Conservation (phyloP, 805 yeast genomes). For the Candida hungchunana region DNA sequence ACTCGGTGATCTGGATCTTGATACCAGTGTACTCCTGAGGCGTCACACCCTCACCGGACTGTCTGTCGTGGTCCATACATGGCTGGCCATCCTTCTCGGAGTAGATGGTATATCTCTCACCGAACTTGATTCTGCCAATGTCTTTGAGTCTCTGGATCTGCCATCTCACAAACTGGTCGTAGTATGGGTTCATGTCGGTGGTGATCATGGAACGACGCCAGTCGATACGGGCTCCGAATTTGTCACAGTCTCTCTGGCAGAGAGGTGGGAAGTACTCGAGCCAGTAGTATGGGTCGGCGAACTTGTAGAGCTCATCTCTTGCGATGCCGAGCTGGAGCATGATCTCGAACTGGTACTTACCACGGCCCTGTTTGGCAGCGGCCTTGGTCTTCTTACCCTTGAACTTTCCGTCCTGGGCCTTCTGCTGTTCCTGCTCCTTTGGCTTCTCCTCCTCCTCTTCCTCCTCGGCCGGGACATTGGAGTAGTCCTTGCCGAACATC, state of each 20-base stretch:
- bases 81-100: constrained; percentile 99
- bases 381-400: constrained; percentile 90
- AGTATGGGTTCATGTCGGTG: constrained; percentile 92
- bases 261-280: constrained; percentile 86
- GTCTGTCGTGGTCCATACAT: constrained; percentile 98
- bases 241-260: constrained; percentile 35
- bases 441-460: constrained; percentile 47
- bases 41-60: constrained; percentile 92
- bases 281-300: constrained; percentile 94
- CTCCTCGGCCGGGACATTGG: constrained; percentile 61
- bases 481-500: constrained; percentile 78
- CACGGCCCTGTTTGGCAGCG: constrained; percentile 87
- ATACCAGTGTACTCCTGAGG: constrained; percentile 96
- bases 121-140: constrained; percentile 89
- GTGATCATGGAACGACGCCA: constrained; percentile 97
- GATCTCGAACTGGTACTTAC: constrained; percentile 92
- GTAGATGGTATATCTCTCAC: constrained; percentile 95
- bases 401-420: too few relatives aligned
- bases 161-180: constrained; percentile 94
- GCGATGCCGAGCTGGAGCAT: constrained; percentile 92
- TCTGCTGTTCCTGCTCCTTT: too few relatives aligned
- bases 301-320: constrained; percentile 75
- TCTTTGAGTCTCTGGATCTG: constrained; percentile 86
- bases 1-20: constrained; percentile 70
- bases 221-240: constrained; percentile 90